Percentiles rank a stretch among this genome's conserved stretches.
These are phyloP conservation scores for Salisapilia sapeloensis DNA, from an alignment of 352 stramenopile species.

Conservation along the genomic window DNA sequence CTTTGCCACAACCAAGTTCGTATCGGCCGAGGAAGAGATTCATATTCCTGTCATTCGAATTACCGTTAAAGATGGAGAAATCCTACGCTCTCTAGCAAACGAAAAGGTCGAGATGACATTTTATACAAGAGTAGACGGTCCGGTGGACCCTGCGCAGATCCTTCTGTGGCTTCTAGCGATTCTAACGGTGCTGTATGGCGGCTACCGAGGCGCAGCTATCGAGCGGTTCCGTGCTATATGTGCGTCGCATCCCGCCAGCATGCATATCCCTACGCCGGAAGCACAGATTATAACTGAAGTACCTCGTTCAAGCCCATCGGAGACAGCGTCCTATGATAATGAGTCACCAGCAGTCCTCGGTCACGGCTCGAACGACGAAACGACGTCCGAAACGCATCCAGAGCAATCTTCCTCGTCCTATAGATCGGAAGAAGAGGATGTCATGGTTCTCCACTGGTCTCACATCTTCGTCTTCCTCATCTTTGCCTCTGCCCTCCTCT, in stretches of 20 bases:
- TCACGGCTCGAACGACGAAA: slow-evolving; percentile 34
- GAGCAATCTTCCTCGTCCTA: no score
- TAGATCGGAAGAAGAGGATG: slow-evolving; percentile 58
- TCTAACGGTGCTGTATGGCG: slow-evolving; percentile 44
- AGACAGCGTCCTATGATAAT: slow-evolving; percentile 28
- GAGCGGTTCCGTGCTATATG: slow-evolving; percentile 8
- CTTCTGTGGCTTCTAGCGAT: slow-evolving; percentile 69
- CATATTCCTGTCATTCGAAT: slow-evolving; percentile 55
- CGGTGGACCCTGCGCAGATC: slow-evolving; percentile 40
- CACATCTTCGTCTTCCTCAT: slow-evolving; percentile 86
- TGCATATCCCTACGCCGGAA: slow-evolving; percentile 1
- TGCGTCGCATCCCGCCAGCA: background rate
- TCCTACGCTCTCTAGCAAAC: slow-evolving; percentile 21
- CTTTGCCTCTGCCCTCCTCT: slow-evolving; percentile 76
- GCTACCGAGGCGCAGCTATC: slow-evolving; percentile 46
- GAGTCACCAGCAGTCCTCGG: slow-evolving; percentile 19
- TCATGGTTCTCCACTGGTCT: slow-evolving; percentile 72
- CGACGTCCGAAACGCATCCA: slow-evolving; percentile 7
- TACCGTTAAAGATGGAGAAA: slow-evolving; percentile 32
- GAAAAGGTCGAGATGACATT: slow-evolving; percentile 29
- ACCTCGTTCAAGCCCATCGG: no score
- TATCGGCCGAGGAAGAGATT: slow-evolving; percentile 19
- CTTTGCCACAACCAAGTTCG: slow-evolving; percentile 16
- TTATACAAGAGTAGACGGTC: slow-evolving; percentile 37
- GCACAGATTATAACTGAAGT: background rate